Conservation (phyloP, 2,329 filamentous ascomycete genomes). For the Fusarium lyarnte region DNA sequence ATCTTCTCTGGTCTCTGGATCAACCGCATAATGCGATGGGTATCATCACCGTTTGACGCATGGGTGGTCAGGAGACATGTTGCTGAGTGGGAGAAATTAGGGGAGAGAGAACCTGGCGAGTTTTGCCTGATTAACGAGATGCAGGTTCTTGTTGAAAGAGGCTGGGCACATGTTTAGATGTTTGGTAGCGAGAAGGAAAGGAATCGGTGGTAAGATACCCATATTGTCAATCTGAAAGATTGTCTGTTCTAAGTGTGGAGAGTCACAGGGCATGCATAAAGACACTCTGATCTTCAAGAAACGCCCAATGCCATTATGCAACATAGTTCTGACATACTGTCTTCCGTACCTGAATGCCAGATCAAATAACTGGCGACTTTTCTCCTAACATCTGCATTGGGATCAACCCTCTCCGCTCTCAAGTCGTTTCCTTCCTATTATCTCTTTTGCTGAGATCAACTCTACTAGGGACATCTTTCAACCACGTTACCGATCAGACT, state of each 20-base stretch:
- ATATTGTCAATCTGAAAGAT: constrained; percentile 1
- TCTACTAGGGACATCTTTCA: background rate
- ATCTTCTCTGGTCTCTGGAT: constrained; percentile 67
- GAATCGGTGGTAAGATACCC: constrained; percentile 22
- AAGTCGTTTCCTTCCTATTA: background rate
- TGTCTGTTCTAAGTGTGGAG: background rate
- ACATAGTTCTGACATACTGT: background rate
- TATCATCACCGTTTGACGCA: constrained; percentile 41
- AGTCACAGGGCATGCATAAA: background rate
- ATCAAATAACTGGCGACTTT: background rate
- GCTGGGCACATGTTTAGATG: constrained; percentile 62
- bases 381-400: background rate
- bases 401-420: background rate
- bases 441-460: background rate
- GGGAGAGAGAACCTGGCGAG: constrained; percentile 55
- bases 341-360: background rate
- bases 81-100: constrained; percentile 49
- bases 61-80: constrained; percentile 52
- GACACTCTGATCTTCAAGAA: background rate
- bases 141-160: constrained; percentile 66
- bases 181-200: background rate
- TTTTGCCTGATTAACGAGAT: constrained; percentile 69
- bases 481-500: background rate
- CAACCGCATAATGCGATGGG: constrained; percentile 63
- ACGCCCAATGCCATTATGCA: background rate